Conservation (phyloP, 495 filamentous ascomycete species). For the Xylaria bambusicola region DNA sequence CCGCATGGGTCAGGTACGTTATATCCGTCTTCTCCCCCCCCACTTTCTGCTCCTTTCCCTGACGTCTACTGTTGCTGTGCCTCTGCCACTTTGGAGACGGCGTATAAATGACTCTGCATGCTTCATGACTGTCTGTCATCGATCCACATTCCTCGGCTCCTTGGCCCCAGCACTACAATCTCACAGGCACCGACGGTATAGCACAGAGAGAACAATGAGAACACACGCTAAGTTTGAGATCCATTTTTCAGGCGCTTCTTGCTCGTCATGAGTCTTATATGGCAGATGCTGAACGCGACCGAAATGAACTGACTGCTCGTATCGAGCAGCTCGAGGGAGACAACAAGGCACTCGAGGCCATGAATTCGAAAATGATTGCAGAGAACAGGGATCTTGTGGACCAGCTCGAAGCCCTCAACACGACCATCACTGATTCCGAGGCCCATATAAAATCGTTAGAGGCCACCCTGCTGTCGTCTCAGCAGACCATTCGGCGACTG, state of each 20-base stretch:
- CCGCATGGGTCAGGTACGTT: slow-evolving; percentile 78
- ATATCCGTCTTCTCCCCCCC: neutral
- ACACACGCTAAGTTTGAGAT: slow-evolving; percentile 57
- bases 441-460: slow-evolving; percentile 69
- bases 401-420: slow-evolving; percentile 81
- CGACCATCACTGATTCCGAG: slow-evolving; percentile 72
- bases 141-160: slow-evolving; percentile 11
- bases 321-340: slow-evolving; percentile 78
- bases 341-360: slow-evolving; percentile 69
- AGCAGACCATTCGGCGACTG: slow-evolving; percentile 73
- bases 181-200: neutral
- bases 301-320: slow-evolving; percentile 63
- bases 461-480: slow-evolving; percentile 69
- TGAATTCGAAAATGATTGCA: slow-evolving; percentile 71
- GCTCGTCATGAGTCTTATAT: slow-evolving; percentile 92
- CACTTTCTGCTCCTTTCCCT: neutral
- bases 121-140: neutral
- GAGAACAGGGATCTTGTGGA: slow-evolving; percentile 79
- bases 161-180: neutral
- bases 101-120: slow-evolving; percentile 15
- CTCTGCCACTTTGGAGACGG: neutral
- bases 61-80: too few species aligned
- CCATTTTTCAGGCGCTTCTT: slow-evolving; percentile 81
- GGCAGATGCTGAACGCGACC: slow-evolving; percentile 82
- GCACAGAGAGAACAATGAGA: slow-evolving; percentile 36